Evolutionary conservation across 805 yeast species (phyloP).

Genomic region (Sugiyamaella qingdaonensis): DNA sequence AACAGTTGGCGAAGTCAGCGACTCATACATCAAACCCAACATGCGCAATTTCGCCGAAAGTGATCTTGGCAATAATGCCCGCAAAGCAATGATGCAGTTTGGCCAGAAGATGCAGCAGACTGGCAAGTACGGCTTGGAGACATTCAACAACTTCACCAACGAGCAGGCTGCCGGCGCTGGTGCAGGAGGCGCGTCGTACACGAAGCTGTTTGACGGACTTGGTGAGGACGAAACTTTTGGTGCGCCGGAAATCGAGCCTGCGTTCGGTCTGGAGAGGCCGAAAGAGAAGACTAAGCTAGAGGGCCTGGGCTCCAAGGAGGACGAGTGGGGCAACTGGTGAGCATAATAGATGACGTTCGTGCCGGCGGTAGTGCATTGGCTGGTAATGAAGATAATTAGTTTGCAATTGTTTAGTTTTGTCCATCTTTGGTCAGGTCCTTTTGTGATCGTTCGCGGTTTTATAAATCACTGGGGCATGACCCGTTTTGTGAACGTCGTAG

Average conservation of each 20-base stretch:
- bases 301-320: constrained; percentile 34
- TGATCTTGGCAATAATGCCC: constrained; percentile 77
- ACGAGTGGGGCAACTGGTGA: constrained; percentile 28
- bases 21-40: constrained; percentile 87
- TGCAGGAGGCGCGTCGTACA: constrained; percentile 25
- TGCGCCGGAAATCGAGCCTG: constrained; percentile 45
- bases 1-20: constrained; percentile 81
- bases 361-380: background rate
- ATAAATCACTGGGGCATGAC: no score
- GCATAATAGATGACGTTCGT: background rate
- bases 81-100: constrained; percentile 92
- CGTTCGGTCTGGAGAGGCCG: constrained; percentile 64
- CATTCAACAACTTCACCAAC: constrained; percentile 54
- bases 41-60: constrained; percentile 73
- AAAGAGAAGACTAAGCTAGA: constrained; percentile 53
- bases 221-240: constrained; percentile 32
- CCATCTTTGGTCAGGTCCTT: no score
- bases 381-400: no score
- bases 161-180: constrained; percentile 35
- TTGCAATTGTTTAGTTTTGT: no score
- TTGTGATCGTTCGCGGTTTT: no score
- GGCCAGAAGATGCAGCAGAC: constrained; percentile 93
- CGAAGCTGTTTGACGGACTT: constrained; percentile 53
- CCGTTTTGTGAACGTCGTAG: no score
- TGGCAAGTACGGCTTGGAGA: constrained; percentile 67